Percentiles rank a stretch among this genome's conserved stretches.
These are phyloP conservation scores for Neonectria magnoliae DNA, from an alignment of 2,329 filamentous ascomycete species.

Conservation along the genomic window DNA sequence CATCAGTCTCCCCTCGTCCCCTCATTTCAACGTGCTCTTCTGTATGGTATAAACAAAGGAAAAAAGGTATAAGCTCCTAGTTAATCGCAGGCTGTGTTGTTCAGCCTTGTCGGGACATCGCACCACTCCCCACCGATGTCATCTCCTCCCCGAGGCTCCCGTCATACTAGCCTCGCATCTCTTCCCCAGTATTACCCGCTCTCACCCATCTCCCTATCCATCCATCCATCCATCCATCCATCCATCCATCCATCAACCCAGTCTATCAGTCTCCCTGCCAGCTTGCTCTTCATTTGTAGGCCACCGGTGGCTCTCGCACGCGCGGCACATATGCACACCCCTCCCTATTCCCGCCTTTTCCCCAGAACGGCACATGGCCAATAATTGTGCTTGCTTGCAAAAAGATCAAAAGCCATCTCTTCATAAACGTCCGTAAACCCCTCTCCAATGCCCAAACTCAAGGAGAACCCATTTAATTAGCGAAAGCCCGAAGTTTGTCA, in stretches of 20 bases:
- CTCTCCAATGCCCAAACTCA: constrained; percentile 37
- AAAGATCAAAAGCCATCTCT: constrained; percentile 43
- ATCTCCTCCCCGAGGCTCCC: constrained; percentile 33
- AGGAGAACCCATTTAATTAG: constrained; percentile 40
- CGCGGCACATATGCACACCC: constrained; percentile 26
- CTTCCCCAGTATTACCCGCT: constrained; percentile 45
- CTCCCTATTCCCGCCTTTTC: constrained; percentile 23
- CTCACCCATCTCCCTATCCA: constrained; percentile 16
- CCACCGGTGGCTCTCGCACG: constrained; percentile 34
- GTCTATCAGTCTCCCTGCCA: constrained; percentile 13
- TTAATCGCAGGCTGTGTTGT: constrained; percentile 36
- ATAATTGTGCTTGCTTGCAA: constrained; percentile 21
- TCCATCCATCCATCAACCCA: constrained; percentile 21
- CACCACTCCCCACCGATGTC: constrained; percentile 43
- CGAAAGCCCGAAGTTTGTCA: constrained; percentile 38
- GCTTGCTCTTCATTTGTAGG: constrained; percentile 19
- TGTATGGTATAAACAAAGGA: constrained; percentile 40
- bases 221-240: constrained; percentile 19
- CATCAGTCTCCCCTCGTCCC: constrained; percentile 4
- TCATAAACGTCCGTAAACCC: constrained; percentile 44
- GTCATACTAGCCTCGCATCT: constrained; percentile 41
- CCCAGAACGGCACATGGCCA: constrained; percentile 12
- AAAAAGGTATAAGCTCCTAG: constrained; percentile 34
- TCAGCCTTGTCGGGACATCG: constrained; percentile 44
- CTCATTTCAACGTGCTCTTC: constrained; percentile 23